phyloP scores from a whole-genome alignment of 2,329 filamentous ascomycete species.

The Fonsecaea pugnacius region DNA sequence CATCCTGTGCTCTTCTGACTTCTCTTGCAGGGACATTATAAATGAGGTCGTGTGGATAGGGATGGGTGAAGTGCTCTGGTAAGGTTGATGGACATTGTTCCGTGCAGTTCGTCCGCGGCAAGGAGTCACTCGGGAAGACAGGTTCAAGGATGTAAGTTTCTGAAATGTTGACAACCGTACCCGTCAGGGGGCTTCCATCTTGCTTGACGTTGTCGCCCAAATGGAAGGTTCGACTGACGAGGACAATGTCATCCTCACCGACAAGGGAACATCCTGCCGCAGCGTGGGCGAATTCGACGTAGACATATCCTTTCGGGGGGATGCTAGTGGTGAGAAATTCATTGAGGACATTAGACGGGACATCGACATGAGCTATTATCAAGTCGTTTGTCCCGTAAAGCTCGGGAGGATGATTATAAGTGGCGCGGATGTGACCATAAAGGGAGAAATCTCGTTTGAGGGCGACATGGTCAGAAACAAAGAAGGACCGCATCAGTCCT shows the following conservation, averaged over 20 bases:
- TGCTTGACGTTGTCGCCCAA: conserved; percentile 62
- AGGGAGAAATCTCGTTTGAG: conserved; percentile 46
- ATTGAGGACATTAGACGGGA: conserved; percentile 40
- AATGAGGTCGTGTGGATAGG: conserved; percentile 41
- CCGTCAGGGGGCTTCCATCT: conserved; percentile 55
- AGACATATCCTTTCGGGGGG: conserved; percentile 58
- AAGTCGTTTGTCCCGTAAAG: conserved; percentile 41
- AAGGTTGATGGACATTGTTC: conserved; percentile 20
- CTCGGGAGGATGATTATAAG: conserved; percentile 34
- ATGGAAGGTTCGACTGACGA: conserved; percentile 59
- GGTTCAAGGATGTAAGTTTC: conserved; percentile 52
- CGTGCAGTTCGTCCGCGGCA: conserved; percentile 17
- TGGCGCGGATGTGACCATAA: conserved; percentile 53
- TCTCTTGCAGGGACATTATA: conserved; percentile 52
- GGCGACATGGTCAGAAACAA: conserved; percentile 47
- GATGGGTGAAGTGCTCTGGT: conserved; percentile 32
- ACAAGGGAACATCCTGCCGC: conserved; percentile 50
- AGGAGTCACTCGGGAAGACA: conserved; percentile 33
- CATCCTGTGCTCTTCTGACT: conserved; percentile 51
- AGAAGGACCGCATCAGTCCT: conserved; percentile 33
- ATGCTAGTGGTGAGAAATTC: conserved; percentile 29
- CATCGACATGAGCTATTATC: conserved; percentile 39
- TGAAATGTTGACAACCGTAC: conserved; percentile 57
- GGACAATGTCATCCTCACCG: conserved; percentile 51
- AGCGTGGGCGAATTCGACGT: conserved; percentile 49